A percentile compares a stretch with the other conserved stretches of the same genome.
Evolutionary conservation across 176 grass and related monocot species (phyloP).

Genomic region (Cenchrus purpureus): DNA sequence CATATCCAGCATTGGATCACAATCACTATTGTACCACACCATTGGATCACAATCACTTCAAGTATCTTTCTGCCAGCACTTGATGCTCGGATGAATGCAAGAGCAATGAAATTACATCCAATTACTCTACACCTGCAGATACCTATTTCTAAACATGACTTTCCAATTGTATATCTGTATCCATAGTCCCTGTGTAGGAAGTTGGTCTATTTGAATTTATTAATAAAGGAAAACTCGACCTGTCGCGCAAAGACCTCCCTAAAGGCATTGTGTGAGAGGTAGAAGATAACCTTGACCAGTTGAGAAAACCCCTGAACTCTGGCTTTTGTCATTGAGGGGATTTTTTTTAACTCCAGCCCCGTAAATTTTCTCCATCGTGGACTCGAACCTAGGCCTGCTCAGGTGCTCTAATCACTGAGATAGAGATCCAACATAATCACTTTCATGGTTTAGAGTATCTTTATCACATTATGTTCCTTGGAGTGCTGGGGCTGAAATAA

Average conservation of each 20-base stretch:
- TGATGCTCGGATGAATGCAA: constrained; percentile 1
- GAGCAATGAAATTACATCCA: neutral
- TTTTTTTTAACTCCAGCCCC: no score
- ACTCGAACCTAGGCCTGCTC: no score
- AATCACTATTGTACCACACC: neutral
- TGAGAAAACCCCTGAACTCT: no score
- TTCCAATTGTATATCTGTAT: neutral
- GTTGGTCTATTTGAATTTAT: neutral
- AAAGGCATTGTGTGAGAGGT: no score
- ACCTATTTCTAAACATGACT: no score
- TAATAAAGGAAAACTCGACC: neutral
- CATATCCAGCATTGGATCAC: neutral
- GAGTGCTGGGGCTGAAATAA: neutral
- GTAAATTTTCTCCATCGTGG: no score
- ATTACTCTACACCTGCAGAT: neutral
- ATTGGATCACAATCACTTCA: neutral
- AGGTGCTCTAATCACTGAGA: no score
- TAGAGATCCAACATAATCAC: neutral
- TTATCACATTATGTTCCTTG: neutral
- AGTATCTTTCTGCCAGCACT: neutral
- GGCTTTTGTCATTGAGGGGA: no score
- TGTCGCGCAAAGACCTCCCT: no score
- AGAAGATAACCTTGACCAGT: no score
- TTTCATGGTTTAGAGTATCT: neutral
- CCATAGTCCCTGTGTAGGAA: neutral